Percentiles rank a stretch among this genome's conserved stretches.
Evolutionary conservation across 371 early-diverging fungal species (phyloP).

Genomic region (Mucor mucedo): DNA sequence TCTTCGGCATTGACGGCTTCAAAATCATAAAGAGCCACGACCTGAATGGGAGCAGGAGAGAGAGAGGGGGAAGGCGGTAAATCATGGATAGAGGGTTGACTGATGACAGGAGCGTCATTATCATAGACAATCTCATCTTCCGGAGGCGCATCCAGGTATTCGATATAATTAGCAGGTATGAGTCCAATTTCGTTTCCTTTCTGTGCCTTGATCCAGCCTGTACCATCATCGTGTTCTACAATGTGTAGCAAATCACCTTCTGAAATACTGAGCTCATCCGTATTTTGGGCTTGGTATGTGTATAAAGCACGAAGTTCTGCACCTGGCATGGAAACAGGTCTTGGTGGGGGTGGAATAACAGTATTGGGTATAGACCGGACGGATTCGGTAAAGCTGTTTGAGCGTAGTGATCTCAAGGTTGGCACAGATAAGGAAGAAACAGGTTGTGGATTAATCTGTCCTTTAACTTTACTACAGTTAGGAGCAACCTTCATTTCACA

Average conservation of each 20-base stretch:
- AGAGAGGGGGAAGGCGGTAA: background rate
- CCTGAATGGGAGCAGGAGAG: conserved; percentile 26
- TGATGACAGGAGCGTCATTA: background rate
- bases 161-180: conserved; percentile 75
- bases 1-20: conserved; percentile 77
- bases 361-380: background rate
- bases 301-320: conserved; percentile 42
- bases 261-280: conserved; percentile 74
- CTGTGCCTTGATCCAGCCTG: conserved; percentile 81
- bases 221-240: conserved; percentile 62
- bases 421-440: background rate
- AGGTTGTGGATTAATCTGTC: conserved; percentile 59
- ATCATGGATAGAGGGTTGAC: background rate
- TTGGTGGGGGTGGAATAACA: background rate
- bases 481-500: conserved; percentile 88
- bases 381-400: background rate
- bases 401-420: background rate
- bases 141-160: conserved; percentile 20
- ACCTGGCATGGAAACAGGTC: background rate
- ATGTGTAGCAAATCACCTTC: conserved; percentile 73
- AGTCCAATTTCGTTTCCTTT: conserved; percentile 53
- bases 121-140: background rate
- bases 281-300: conserved; percentile 74
- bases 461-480: conserved; percentile 69
- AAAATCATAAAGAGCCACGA: conserved; percentile 80